phyloP scores from a whole-genome alignment of 1,139 yeast genomes.

The Blastobotrys aristatus region DNA sequence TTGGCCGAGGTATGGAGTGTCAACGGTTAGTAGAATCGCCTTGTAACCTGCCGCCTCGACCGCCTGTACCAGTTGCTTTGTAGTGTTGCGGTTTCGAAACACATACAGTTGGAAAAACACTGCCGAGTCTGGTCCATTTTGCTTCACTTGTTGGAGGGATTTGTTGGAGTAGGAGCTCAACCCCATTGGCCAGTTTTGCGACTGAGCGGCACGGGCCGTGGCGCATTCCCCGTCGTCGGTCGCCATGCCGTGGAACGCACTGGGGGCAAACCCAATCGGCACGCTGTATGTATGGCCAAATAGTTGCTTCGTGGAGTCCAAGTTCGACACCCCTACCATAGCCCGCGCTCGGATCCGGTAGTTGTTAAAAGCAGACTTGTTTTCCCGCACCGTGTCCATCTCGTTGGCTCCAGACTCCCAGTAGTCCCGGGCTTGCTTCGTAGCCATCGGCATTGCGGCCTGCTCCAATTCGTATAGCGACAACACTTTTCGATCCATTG shows the following conservation, averaged over 20 bases:
- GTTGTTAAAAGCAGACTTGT: conserved; percentile 29
- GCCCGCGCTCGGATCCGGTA: conserved; percentile 43
- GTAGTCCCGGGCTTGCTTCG: conserved; percentile 34
- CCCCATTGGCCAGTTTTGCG: conserved; percentile 34
- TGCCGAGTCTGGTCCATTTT: conserved; percentile 30
- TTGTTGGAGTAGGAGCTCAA: conserved; percentile 33
- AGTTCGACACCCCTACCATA: conserved; percentile 39
- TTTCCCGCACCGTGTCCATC: conserved; percentile 33
- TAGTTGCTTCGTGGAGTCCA: conserved; percentile 39
- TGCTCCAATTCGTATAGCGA: conserved; percentile 26
- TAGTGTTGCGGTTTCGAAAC: conserved; percentile 41
- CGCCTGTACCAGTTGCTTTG: conserved; percentile 41
- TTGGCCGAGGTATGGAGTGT: conserved; percentile 62
- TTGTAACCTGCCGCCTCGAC: conserved; percentile 53
- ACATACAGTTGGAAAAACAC: conserved; percentile 44
- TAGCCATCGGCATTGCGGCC: conserved; percentile 27
- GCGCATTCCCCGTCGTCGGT: conserved; percentile 57
- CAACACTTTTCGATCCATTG: conserved; percentile 12
- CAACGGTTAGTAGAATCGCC: conserved; percentile 61
- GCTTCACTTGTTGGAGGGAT: conserved; percentile 33
- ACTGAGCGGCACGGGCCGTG: conserved; percentile 34
- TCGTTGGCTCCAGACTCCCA: conserved; percentile 39
- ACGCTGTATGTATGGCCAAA: conserved; percentile 41
- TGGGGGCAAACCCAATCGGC: conserved; percentile 64
- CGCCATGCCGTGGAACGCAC: conserved; percentile 62